A percentile compares a stretch with the other conserved stretches of the same genome.
Conservation (phyloP, 2,329 filamentous ascomycete species). For the Xylariaceae sp. region DNA sequence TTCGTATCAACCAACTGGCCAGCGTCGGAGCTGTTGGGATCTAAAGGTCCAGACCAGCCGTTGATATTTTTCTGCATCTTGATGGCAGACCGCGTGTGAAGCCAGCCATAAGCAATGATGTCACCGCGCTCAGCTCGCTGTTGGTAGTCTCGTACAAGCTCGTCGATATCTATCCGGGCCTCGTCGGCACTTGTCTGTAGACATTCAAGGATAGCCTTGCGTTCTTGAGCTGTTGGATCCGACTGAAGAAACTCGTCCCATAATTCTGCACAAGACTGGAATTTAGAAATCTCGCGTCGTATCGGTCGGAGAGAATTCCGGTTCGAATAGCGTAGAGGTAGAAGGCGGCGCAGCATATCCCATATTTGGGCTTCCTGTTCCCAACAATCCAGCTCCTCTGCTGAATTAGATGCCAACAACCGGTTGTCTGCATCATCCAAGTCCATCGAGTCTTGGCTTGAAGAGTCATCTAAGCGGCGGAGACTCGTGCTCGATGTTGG, state of each 20-base stretch:
- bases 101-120: conserved; percentile 86
- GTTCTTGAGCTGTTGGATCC: conserved; percentile 77
- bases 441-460: conserved; percentile 59
- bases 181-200: conserved; percentile 75
- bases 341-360: conserved; percentile 79
- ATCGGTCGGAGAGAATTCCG: conserved; percentile 44
- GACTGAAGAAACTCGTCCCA: conserved; percentile 78
- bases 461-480: conserved; percentile 41
- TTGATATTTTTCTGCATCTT: conserved; percentile 87
- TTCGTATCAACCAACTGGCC: conserved; percentile 63
- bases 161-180: conserved; percentile 73
- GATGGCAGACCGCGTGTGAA: conserved; percentile 87
- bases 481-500: conserved; percentile 41
- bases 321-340: conserved; percentile 69
- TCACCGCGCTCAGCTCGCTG: conserved; percentile 78
- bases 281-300: conserved; percentile 40
- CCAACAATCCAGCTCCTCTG: conserved; percentile 65
- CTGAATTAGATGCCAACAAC: conserved; percentile 33
- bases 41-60: conserved; percentile 68
- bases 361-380: conserved; percentile 89
- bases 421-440: conserved; percentile 55
- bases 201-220: conserved; percentile 83
- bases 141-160: conserved; percentile 77
- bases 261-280: conserved; percentile 39
- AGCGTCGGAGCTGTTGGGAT: conserved; percentile 64